Conservation (phyloP, 2,329 filamentous ascomycete genomes). For the Colletotrichum australisinense region DNA sequence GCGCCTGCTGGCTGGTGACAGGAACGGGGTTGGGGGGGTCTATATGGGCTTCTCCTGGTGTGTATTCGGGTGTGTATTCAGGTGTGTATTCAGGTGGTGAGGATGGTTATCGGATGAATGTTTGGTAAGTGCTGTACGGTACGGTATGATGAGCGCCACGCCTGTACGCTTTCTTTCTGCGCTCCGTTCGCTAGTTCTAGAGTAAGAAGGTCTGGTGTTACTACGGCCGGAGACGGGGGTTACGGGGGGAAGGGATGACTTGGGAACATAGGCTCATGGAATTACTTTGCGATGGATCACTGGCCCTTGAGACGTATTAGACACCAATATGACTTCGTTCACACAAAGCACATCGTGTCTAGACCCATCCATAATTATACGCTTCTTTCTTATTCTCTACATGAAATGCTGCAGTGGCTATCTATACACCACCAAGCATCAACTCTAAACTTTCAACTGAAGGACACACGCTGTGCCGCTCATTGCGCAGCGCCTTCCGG, state of each 20-base stretch:
- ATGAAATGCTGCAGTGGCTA: not conserved
- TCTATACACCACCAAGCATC: not conserved
- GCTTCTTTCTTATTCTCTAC: not conserved
- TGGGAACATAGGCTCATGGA: not conserved
- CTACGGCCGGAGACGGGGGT: too few relatives aligned
- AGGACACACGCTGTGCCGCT: not conserved
- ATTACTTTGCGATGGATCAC: not conserved
- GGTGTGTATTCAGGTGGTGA: too few relatives aligned
- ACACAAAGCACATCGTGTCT: not conserved
- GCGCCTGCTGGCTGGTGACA: too few relatives aligned
- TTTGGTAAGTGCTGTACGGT: too few relatives aligned
- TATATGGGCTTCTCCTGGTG: too few relatives aligned
- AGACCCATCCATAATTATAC: not conserved
- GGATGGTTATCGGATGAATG: too few relatives aligned
- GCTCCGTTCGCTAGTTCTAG: too few relatives aligned
- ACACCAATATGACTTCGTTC: conserved; percentile 9
- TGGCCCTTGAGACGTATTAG: conserved; percentile 26
- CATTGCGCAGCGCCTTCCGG: conserved; percentile 38
- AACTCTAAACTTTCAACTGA: not conserved
- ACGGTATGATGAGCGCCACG: too few relatives aligned
- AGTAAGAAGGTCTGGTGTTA: too few relatives aligned
- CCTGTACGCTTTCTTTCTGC: too few relatives aligned
- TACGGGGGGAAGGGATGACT: not conserved
- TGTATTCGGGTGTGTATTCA: too few relatives aligned
- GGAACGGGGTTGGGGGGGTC: too few relatives aligned